A percentile compares a stretch with the other conserved stretches of the same genome.
Conservation (phyloP, 208 protist species). For the Crithidia mellificae region DNA sequence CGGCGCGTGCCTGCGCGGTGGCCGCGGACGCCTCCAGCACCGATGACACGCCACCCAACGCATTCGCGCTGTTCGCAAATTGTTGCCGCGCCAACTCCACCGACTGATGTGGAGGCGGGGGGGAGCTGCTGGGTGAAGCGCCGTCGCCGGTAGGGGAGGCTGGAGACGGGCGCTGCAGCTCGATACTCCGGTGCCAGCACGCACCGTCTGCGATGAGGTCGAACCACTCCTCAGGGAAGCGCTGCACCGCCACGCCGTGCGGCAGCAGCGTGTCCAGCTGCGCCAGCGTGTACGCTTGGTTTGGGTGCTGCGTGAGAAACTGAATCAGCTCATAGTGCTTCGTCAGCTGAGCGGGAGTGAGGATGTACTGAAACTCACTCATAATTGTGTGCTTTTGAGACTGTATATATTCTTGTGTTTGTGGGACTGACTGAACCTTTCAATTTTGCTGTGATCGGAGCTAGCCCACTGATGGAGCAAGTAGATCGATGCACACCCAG, state of each 20-base stretch:
- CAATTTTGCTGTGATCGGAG: too few species aligned
- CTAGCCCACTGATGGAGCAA: too few species aligned
- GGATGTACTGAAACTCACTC: slow-evolving; percentile 72
- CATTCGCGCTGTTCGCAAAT: too few species aligned
- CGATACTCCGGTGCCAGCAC: slow-evolving; percentile 70
- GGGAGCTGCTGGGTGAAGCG: too few species aligned
- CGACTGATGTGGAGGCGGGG: neutral
- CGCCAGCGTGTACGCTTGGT: slow-evolving; percentile 66
- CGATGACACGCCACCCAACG: neutral
- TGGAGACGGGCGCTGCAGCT: slow-evolving; percentile 39
- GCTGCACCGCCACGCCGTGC: slow-evolving; percentile 71
- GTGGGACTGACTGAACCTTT: too few species aligned
- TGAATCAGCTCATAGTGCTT: slow-evolving; percentile 88
- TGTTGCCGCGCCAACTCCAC: neutral
- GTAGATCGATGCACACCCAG: too few species aligned
- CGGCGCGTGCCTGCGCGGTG: neutral
- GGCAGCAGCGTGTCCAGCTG: slow-evolving; percentile 85
- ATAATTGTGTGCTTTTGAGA: too few species aligned
- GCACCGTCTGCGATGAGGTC: slow-evolving; percentile 53
- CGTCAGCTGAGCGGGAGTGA: slow-evolving; percentile 66
- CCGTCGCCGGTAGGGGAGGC: neutral
- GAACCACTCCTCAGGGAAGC: slow-evolving; percentile 79
- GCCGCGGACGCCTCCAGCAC: slow-evolving; percentile 9
- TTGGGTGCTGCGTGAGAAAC: slow-evolving; percentile 72
- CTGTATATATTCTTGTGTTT: too few species aligned